Evolutionary conservation across 345 rosid species (phyloP).

Genomic region (Combretum micranthum): DNA sequence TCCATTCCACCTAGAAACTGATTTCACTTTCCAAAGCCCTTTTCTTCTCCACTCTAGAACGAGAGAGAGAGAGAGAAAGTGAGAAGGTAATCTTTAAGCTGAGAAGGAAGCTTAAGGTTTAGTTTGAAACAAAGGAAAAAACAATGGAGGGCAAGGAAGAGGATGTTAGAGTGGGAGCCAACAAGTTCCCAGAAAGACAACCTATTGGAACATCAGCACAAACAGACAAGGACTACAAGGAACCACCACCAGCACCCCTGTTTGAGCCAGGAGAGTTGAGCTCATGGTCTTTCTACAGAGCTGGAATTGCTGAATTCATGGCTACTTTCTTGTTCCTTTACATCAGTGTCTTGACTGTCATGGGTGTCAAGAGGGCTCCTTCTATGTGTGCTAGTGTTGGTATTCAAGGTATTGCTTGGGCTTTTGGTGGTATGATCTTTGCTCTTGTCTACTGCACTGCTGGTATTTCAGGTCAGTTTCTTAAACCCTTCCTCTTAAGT

Average conservation of each 20-base stretch:
- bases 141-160: conserved; percentile 65
- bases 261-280: conserved; percentile 60
- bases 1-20: no score
- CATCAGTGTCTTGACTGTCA: conserved; percentile 57
- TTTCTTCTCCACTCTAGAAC: no score
- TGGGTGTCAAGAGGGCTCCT: conserved; percentile 42
- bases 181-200: conserved; percentile 61
- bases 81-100: neutral
- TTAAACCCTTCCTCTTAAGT: neutral
- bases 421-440: conserved; percentile 79
- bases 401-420: conserved; percentile 74
- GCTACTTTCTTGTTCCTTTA: conserved; percentile 67
- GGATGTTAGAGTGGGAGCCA: conserved; percentile 61
- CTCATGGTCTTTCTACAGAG: conserved; percentile 73
- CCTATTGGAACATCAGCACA: conserved; percentile 64
- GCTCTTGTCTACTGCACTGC: conserved; percentile 79
- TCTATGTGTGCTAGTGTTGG: conserved; percentile 45
- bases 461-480: conserved; percentile 54
- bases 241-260: conserved; percentile 54
- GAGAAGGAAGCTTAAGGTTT: conserved; percentile 20
- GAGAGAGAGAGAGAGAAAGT: no score
- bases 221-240: conserved; percentile 43
- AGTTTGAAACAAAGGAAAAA: neutral
- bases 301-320: conserved; percentile 58
- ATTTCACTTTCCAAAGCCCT: no score